Evolutionary conservation across 2,329 filamentous ascomycete species (phyloP), one percentile per base, ranked within the genome.

Genomic region (Lachnellula willkommii): DNA sequence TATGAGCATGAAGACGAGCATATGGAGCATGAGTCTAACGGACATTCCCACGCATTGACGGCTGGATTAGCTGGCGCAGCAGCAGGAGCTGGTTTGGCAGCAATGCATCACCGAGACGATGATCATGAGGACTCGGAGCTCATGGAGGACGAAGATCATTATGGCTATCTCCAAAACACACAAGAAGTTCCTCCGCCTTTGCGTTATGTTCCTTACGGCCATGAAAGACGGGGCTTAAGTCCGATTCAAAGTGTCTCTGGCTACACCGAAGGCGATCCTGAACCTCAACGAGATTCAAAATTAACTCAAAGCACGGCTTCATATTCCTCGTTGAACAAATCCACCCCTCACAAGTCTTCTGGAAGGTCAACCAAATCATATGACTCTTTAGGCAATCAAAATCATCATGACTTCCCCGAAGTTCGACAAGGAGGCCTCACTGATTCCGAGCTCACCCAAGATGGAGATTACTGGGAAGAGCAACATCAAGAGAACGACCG

Each of bases 181-280:
- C 83, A 86, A 63, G 81, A 86, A 58, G 83, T 87, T 2, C 83
- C 83, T 2, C 80, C 82, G 3, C 83, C 82, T 15, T 71, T 85
- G 28, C 82, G 81, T 61, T 88, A 87, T 63, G 78, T 85, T n/a
- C 82, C 86, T 1, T 86, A 89, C 60, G 80, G 85, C 64, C 79
- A 83, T 11, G 83, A 87, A 63, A 80, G 83, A 52, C 86, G 89
- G 43, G 87, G 85, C 11, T 74, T 95, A 49, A 96, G 92, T 68
- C 93, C 93, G 0, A 92, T 95, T 57, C 92, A 94, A 63, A 96
- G 92, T 65, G 89, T 96, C 15, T 93, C 90, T 11, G 94, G 92
- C 60, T 93, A 91, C 66, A 87, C 83, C 4, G 85, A 91, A 65
- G 83, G 84, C 47, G 83, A 83, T 52, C 85, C 78, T 59, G 74